Evolutionary conservation across 2,329 filamentous ascomycete species (phyloP), one percentile per base, ranked within the genome.

Genomic region (Cladosporium sphaerospermum): DNA sequence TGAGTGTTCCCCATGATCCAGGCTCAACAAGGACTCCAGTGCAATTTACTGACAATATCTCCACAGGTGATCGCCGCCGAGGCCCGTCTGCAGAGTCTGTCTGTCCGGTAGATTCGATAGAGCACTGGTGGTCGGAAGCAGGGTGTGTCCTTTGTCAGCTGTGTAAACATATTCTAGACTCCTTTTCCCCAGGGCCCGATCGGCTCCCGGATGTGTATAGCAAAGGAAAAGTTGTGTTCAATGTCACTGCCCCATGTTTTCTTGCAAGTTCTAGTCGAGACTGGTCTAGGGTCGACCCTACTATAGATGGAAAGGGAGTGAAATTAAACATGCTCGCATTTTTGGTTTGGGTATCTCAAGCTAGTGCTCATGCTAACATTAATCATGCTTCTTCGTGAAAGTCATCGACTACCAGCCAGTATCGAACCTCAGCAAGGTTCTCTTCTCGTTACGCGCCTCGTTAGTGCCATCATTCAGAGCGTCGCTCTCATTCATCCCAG

Each of bases 31-130:
- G 41, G 44, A 43, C 36, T 47, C 34, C 9, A 52, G 10, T 44
- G 31, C 18, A 41, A 23, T 7, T 50, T 32, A 8, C 33, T 37
- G 16, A 44, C 28, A 32, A 31, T 44, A 37, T 51, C 39, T 34
- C 46, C 41, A 46, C 62, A 91, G 88, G 84, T 95, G 54, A 95
- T 96, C 73, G 84, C 89, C 61, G 88, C 90, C 4, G 90, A 96
- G 75, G 91, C 91, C 39, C 82, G 91, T 63, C 76, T 96, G 63
- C 88, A 93, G 75, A 95, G 88, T 72, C 74, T 96, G 70, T 83
- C 88, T 66, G 82, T 95, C 57, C 88, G 95, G 68, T 93, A 80
- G 58, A 55, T 36, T 36, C n/a, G 10, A 11, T 39, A 39, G 36
- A 39, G 23, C 23, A 28, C 23, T 28, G 23, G 23, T 28, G 23